Evolutionary conservation across 2,329 filamentous ascomycete species (phyloP).

Genomic region (Colletotrichum navitas): DNA sequence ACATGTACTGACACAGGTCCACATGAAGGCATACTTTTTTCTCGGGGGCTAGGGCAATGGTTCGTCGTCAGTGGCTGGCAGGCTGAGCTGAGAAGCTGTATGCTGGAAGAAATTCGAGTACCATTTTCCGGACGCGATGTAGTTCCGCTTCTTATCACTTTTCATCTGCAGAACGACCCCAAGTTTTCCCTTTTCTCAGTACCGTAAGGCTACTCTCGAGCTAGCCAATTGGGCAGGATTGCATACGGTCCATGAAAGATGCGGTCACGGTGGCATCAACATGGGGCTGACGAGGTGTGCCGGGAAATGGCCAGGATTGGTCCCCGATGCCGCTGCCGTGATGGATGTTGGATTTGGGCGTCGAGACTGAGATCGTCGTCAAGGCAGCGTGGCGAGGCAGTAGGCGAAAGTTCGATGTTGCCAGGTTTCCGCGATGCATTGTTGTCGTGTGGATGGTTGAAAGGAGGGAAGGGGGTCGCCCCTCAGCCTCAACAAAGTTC

Average conservation of each 20-base stretch:
- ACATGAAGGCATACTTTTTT: not conserved
- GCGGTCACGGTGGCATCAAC: not conserved
- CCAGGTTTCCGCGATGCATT: no score
- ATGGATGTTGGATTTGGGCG: no score
- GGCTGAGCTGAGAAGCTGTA: not conserved
- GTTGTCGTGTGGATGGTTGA: no score
- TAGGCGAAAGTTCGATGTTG: no score
- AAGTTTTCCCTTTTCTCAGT: not conserved
- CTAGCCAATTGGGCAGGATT: not conserved
- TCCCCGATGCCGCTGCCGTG: not conserved
- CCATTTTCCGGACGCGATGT: not conserved
- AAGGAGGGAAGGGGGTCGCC: no score
- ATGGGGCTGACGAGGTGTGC: not conserved
- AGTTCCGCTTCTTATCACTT: not conserved
- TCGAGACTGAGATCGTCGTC: no score
- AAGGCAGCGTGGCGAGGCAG: no score
- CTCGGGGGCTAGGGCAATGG: not conserved
- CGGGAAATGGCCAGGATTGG: not conserved
- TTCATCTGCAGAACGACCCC: not conserved
- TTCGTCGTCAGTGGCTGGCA: not conserved
- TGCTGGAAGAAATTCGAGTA: not conserved
- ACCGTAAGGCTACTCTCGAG: not conserved
- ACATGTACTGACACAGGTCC: constrained; percentile 16
- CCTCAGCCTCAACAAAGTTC: no score
- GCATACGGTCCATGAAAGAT: not conserved